A percentile compares a stretch with the other conserved stretches of the same genome.
Evolutionary conservation across 306 rosid genomes (phyloP).

Genomic region (Carpinus fangiana): DNA sequence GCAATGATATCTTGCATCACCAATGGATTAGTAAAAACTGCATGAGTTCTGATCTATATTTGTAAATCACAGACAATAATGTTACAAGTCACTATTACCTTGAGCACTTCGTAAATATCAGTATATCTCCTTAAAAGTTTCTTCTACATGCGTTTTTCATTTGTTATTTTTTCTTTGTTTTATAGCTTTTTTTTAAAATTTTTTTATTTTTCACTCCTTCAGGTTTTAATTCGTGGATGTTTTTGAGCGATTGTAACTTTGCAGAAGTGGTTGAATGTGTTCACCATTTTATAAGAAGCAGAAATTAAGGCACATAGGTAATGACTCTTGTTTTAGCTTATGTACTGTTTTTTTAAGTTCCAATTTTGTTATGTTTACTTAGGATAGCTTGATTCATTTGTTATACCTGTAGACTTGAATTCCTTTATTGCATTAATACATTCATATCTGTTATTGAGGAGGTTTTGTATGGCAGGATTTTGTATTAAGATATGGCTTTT

Average conservation of each 20-base stretch:
- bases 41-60: neutral
- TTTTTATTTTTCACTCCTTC: neutral
- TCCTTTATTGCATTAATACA: neutral
- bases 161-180: neutral
- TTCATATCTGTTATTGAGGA: neutral
- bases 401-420: neutral
- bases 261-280: neutral
- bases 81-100: neutral
- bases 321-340: neutral
- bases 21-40: neutral
- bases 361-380: neutral
- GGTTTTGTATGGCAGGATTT: constrained; percentile 10
- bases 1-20: neutral
- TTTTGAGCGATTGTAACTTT: neutral
- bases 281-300: neutral
- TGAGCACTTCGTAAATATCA: neutral
- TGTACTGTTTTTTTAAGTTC: neutral
- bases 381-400: neutral
- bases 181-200: neutral
- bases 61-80: neutral
- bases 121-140: neutral
- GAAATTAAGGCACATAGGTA: neutral
- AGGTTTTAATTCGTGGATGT: neutral
- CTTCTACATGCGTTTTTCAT: neutral
- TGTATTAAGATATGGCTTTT: constrained; percentile 12